A percentile compares a stretch with the other conserved stretches of the same genome.
These are phyloP conservation scores for Avena sativa DNA, from an alignment of 176 grass and related monocot genomes.

Conservation along the genomic window DNA sequence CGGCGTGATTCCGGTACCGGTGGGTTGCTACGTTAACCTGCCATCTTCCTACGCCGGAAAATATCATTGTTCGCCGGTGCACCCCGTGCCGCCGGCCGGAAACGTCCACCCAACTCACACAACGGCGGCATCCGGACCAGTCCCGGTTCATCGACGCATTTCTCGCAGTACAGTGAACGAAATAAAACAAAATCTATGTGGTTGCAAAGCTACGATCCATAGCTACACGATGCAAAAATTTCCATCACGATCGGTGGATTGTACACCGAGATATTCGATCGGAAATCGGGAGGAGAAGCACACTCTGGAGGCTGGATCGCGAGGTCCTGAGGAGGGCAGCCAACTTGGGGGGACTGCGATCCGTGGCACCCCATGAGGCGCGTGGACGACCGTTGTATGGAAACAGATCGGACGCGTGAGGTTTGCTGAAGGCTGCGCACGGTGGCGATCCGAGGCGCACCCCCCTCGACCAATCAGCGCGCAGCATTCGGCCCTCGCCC, in stretches of 20 bases:
- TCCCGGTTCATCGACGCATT: constrained; percentile 39
- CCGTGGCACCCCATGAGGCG: constrained; percentile 43
- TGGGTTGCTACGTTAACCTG: constrained; percentile 7
- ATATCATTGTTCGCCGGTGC: constrained; percentile 19
- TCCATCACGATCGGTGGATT: accelerated
- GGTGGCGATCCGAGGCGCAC: constrained; percentile 64
- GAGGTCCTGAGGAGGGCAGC: neutral
- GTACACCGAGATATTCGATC: constrained; percentile 17
- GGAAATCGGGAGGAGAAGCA: constrained; percentile 83
- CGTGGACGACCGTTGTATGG: constrained; percentile 43
- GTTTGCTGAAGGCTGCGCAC: constrained; percentile 30
- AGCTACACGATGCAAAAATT: neutral
- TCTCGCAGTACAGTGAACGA: constrained; percentile 14
- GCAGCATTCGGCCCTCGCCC: constrained; percentile 24
- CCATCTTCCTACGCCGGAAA: neutral
- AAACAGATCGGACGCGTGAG: constrained; percentile 25
- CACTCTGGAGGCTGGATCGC: constrained; percentile 40
- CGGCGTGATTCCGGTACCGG: accelerated
- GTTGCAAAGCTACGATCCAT: constrained; percentile 43
- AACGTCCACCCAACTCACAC: constrained; percentile 73
- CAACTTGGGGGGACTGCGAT: constrained; percentile 36
- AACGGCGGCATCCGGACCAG: constrained; percentile 56
- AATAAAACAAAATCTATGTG: neutral
- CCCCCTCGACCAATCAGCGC: constrained; percentile 51
- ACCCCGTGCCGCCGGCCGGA: constrained; percentile 41